A percentile compares a stretch with the other conserved stretches of the same genome.
phyloP scores from a whole-genome alignment of 2,329 filamentous ascomycete genomes.

The Aspergillus sp. region DNA sequence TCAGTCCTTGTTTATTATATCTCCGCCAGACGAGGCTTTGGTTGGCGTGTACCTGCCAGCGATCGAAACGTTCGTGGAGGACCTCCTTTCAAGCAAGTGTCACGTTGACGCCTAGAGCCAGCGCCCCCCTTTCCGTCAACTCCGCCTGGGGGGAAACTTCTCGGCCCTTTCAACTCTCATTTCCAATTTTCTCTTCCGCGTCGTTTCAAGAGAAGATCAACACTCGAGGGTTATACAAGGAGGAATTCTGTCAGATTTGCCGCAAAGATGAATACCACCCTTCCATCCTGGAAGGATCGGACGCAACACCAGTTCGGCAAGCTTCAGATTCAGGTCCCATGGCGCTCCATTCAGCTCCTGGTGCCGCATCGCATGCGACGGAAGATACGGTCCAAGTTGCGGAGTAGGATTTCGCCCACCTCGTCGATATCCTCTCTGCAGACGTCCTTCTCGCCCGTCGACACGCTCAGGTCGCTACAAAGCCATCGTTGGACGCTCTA shows the following conservation, averaged over 20 bases:
- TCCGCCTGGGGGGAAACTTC: constrained; percentile 6
- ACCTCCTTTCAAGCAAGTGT: constrained; percentile 5
- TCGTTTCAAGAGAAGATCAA: not conserved
- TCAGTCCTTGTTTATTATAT: constrained; percentile 12
- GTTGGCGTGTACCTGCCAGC: constrained; percentile 14
- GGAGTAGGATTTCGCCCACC: constrained; percentile 64
- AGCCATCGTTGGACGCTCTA: constrained; percentile 77
- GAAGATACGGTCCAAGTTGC: constrained; percentile 67
- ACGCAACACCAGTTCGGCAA: constrained; percentile 45
- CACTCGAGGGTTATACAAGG: constrained; percentile 10
- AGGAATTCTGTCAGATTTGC: constrained; percentile 23
- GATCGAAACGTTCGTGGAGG: constrained; percentile 14
- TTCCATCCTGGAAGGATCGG: constrained; percentile 49
- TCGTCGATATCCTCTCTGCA: constrained; percentile 74
- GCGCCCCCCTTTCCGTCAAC: constrained; percentile 18
- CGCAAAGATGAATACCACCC: constrained; percentile 35
- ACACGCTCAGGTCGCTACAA: constrained; percentile 73
- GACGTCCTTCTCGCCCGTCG: constrained; percentile 76
- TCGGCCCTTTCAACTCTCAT: not conserved
- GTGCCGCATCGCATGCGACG: constrained; percentile 66
- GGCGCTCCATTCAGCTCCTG: constrained; percentile 49
- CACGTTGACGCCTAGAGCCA: constrained; percentile 18
- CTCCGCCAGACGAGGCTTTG: constrained; percentile 10
- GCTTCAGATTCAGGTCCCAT: constrained; percentile 48
- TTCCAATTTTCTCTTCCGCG: not conserved